phyloP scores from a whole-genome alignment of 805 yeast genomes.

The Wickerhamiella dianesei region DNA sequence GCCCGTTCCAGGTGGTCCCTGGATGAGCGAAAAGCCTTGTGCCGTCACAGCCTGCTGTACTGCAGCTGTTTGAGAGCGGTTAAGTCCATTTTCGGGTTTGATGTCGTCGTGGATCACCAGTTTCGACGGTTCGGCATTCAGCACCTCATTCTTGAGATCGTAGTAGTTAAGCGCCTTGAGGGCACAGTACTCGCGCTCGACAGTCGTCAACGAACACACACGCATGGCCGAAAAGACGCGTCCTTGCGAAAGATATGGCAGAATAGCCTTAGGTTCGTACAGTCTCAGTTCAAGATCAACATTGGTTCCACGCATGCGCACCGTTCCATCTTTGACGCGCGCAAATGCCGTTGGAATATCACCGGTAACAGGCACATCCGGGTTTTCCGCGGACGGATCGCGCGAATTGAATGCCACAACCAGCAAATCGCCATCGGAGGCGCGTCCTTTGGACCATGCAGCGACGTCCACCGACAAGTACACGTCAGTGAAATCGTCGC shows the following conservation, averaged over 20 bases:
- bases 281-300: slow-evolving; percentile 68
- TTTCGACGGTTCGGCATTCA: slow-evolving; percentile 48
- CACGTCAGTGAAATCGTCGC: slow-evolving; percentile 79
- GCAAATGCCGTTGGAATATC: slow-evolving; percentile 50
- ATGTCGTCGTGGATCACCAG: slow-evolving; percentile 13
- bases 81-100: slow-evolving; percentile 33
- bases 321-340: slow-evolving; percentile 45
- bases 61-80: slow-evolving; percentile 84
- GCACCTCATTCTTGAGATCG: slow-evolving; percentile 54
- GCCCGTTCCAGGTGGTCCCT: slow-evolving; percentile 98
- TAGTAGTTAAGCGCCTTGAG: slow-evolving; percentile 71
- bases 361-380: slow-evolving; percentile 7
- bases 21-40: slow-evolving; percentile 78
- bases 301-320: slow-evolving; percentile 19
- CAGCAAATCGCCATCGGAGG: slow-evolving; percentile 65
- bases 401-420: slow-evolving; percentile 42
- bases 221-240: slow-evolving; percentile 52
- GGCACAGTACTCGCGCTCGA: slow-evolving; percentile 85
- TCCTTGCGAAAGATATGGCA: slow-evolving; percentile 47
- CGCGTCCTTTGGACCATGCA: slow-evolving; percentile 36
- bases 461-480: slow-evolving; percentile 54
- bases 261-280: slow-evolving; percentile 33
- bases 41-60: slow-evolving; percentile 55
- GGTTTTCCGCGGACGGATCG: slow-evolving; percentile 20
- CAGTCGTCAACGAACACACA: slow-evolving; percentile 76